Conservation (phyloP, 2,329 filamentous ascomycete species). For the Fusarium beomiforme region DNA sequence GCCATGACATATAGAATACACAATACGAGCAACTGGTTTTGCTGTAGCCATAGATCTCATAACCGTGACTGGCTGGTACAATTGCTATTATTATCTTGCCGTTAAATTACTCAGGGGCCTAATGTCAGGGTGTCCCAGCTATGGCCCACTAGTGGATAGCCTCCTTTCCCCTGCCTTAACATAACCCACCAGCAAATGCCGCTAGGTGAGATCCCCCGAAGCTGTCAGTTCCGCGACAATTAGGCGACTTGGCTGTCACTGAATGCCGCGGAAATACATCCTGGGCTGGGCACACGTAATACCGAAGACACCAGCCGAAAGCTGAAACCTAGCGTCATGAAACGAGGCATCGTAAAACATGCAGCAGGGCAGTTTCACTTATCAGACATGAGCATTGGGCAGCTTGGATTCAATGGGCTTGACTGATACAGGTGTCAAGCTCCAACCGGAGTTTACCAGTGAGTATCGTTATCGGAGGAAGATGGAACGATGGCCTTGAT, state of each 20-base stretch:
- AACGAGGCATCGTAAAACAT: neutral
- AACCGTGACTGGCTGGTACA: neutral
- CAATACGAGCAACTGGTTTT: no score
- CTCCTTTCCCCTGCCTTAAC: neutral
- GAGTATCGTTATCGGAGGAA: no score
- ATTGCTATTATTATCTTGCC: neutral
- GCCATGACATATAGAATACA: no score
- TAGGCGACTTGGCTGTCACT: neutral
- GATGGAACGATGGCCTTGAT: rapidly evolving
- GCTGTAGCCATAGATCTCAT: no score
- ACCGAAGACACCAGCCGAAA: neutral
- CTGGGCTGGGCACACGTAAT: neutral
- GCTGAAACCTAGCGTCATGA: neutral
- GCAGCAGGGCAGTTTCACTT: neutral
- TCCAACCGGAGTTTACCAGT: neutral
- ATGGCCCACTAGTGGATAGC: neutral
- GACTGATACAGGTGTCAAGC: neutral
- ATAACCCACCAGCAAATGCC: neutral
- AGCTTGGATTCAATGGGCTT: no score
- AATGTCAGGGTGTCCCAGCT: neutral
- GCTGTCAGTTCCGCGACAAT: neutral
- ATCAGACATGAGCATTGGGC: neutral
- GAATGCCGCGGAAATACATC: neutral
- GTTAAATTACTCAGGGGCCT: neutral
- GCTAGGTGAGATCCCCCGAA: neutral